Evolutionary conservation across 1,139 yeast genomes (phyloP).

Genomic region (Taphrina deformans): DNA sequence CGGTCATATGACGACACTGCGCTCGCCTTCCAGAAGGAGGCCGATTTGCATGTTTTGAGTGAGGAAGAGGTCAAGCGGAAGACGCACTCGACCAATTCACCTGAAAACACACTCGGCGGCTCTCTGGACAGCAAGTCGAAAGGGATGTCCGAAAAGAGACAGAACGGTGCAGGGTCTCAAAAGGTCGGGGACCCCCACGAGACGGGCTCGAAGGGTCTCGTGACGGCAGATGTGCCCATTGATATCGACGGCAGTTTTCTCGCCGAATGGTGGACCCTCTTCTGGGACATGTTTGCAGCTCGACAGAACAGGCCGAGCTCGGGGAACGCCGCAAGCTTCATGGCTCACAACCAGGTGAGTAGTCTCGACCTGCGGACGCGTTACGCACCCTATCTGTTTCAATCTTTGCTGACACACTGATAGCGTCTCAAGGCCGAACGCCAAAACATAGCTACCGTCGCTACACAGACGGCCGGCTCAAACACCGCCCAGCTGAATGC

Average conservation of each 20-base stretch:
- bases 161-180: not conserved
- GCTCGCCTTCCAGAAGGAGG: conserved; percentile 68
- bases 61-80: conserved; percentile 23
- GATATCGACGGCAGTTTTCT: conserved; percentile 84
- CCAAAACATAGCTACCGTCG: conserved; percentile 35
- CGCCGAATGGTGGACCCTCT: conserved; percentile 94
- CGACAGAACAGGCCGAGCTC: conserved; percentile 62
- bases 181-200: not conserved
- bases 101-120: conserved; percentile 1
- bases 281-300: conserved; percentile 91
- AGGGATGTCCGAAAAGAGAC: not conserved
- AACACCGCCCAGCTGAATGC: not conserved
- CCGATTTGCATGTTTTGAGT: conserved; percentile 49
- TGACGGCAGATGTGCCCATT: conserved; percentile 42
- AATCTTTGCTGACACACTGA: not conserved
- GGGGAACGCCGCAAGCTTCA: conserved; percentile 68
- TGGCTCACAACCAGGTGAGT: conserved; percentile 49
- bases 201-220: not conserved
- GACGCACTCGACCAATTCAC: not conserved
- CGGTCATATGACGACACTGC: conserved; percentile 73
- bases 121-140: conserved; percentile 10
- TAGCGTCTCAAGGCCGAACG: conserved; percentile 61
- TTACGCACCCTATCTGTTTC: not conserved
- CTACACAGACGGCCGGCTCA: conserved; percentile 15
- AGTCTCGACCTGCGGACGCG: not conserved